Conservation (phyloP, 345 rosid genomes). For the Dovyalis caffra region DNA sequence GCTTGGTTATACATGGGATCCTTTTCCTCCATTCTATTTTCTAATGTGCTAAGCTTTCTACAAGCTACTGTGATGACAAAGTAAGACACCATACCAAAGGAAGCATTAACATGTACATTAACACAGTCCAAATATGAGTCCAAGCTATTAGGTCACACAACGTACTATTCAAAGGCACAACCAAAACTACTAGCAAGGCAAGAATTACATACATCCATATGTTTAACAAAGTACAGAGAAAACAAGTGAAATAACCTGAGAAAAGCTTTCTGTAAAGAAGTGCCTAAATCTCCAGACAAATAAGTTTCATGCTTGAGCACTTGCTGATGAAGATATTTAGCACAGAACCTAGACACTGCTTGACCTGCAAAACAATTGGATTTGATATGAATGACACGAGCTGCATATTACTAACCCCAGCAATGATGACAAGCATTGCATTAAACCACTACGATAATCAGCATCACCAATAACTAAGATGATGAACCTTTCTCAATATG, state of each 20-base stretch:
- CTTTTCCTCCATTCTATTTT: background rate
- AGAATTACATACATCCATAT: background rate
- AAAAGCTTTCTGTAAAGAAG: slow-evolving; percentile 70
- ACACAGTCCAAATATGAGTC: background rate
- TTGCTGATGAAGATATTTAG: slow-evolving; percentile 86
- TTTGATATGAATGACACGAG: background rate
- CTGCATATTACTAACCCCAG: background rate
- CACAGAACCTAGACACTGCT: slow-evolving; percentile 88
- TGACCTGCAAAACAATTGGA: slow-evolving; percentile 51
- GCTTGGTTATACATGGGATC: background rate
- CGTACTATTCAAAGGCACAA: background rate
- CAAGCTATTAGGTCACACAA: background rate
- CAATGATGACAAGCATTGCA: slow-evolving; percentile 1
- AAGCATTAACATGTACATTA: background rate
- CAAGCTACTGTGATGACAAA: background rate
- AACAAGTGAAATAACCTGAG: slow-evolving; percentile 53
- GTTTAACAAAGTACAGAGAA: background rate
- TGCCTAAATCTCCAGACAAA: slow-evolving; percentile 64
- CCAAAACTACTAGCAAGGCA: background rate
- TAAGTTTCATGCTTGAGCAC: slow-evolving; percentile 66
- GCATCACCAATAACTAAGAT: background rate
- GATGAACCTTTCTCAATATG: background rate
- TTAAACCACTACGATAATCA: background rate
- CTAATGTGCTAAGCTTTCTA: background rate
- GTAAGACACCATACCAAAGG: background rate